phyloP scores from a whole-genome alignment of 257 asterid genomes.

The Dorcoceras hygrometricum region DNA sequence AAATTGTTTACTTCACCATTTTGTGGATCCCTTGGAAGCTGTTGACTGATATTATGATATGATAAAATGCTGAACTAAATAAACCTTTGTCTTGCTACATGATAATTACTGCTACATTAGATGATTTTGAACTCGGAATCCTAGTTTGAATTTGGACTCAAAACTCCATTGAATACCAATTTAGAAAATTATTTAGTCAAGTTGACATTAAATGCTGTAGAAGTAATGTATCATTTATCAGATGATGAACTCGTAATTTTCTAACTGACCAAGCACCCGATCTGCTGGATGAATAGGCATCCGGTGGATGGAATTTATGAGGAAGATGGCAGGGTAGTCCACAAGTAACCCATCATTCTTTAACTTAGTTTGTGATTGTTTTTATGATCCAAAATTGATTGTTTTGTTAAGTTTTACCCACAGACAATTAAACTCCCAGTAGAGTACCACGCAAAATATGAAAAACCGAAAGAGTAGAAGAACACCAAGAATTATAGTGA shows the following conservation, averaged over 20 bases:
- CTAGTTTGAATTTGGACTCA: neutral
- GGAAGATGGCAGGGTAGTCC: slow-evolving; percentile 33
- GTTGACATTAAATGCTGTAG: neutral
- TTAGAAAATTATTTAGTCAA: neutral
- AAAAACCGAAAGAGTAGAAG: no score
- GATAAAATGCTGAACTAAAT: neutral
- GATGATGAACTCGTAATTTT: neutral
- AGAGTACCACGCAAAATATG: no score
- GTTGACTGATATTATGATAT: neutral
- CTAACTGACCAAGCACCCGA: neutral
- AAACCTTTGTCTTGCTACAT: neutral
- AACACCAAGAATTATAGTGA: no score
- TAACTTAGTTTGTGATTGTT: slow-evolving; percentile 19
- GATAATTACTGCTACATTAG: neutral
- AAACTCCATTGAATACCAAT: neutral
- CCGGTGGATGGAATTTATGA: slow-evolving; percentile 35
- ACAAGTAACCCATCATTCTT: neutral
- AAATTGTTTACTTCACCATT: neutral
- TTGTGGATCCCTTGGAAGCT: neutral
- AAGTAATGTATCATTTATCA: neutral
- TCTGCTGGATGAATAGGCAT: slow-evolving; percentile 31
- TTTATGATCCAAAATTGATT: neutral
- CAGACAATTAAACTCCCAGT: no score
- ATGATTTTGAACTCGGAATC: neutral
- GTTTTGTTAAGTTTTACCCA: no score